Conservation (phyloP, 2,329 filamentous ascomycete genomes). For the Fusarium sp. region DNA sequence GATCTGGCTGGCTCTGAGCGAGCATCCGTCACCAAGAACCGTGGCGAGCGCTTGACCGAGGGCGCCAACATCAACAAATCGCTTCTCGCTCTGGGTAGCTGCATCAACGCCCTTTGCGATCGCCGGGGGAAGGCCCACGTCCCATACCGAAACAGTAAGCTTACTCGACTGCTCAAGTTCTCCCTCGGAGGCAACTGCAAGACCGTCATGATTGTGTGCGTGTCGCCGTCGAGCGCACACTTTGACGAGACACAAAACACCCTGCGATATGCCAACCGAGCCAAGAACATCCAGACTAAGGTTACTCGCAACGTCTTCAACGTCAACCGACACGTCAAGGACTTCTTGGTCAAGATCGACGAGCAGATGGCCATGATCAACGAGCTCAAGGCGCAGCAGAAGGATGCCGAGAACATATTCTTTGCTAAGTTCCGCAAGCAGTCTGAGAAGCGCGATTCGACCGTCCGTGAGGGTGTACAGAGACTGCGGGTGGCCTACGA, state of each 20-base stretch:
- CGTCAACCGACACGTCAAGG: conserved; percentile 98
- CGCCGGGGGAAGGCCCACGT: conserved; percentile 92
- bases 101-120: conserved; percentile 98
- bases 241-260: conserved; percentile 99
- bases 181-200: conserved; percentile 98
- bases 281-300: conserved; percentile 99
- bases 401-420: conserved; percentile 85
- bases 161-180: conserved; percentile 96
- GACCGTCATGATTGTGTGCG: conserved; percentile 99
- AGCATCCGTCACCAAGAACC: conserved; percentile 96
- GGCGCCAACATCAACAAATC: conserved; percentile 99
- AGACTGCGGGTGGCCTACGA: conserved; percentile 89
- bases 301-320: conserved; percentile 99
- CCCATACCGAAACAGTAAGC: conserved; percentile 97
- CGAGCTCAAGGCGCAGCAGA: conserved; percentile 93
- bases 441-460: conserved; percentile 83
- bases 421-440: conserved; percentile 94
- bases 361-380: conserved; percentile 98
- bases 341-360: conserved; percentile 99
- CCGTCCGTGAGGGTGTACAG: conserved; percentile 83
- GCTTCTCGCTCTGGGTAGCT: conserved; percentile 91
- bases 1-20: conserved; percentile 96
- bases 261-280: conserved; percentile 94
- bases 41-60: conserved; percentile 90
- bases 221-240: conserved; percentile 95